phyloP scores from a whole-genome alignment of 768 basidiomycete species.

The Auricularia cornea region DNA sequence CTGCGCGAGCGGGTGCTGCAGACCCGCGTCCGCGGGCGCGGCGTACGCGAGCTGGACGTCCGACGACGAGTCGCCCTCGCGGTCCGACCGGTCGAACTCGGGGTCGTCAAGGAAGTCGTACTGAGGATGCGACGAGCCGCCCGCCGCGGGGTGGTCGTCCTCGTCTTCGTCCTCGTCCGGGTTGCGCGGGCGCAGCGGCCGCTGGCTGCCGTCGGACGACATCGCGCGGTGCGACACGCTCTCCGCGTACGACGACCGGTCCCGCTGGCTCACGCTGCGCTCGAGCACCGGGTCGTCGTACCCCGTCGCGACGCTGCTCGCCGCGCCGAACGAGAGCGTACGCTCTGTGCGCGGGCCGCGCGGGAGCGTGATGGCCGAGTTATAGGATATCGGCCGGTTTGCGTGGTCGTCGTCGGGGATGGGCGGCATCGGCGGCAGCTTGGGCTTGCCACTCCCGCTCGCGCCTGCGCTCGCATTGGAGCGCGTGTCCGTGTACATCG shows the following conservation, averaged over 20 bases:
- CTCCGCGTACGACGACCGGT: neutral
- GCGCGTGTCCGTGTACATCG: constrained; percentile 48
- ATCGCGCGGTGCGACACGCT: neutral
- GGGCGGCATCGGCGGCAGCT: neutral
- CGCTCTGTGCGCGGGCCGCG: neutral
- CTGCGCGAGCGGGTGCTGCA: neutral
- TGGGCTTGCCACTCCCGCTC: neutral
- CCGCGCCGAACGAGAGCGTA: neutral
- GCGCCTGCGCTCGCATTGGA: neutral
- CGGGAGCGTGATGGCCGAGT: neutral
- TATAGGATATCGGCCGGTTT: neutral
- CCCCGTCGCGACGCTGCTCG: neutral
- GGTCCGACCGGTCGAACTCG: neutral
- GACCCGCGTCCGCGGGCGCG: neutral
- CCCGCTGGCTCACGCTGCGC: neutral
- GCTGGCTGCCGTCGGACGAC: neutral
- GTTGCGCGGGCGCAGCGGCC: neutral
- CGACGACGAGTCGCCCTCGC: neutral
- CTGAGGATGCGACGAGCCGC: neutral
- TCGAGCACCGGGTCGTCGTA: neutral
- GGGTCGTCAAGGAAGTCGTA: neutral
- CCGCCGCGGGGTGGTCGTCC: neutral
- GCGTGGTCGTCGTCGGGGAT: neutral
- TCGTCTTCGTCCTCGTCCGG: neutral
- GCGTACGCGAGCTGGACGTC: constrained; percentile 1